These are phyloP conservation scores for Pseudoturritis turrita DNA, from an alignment of 345 rosid genomes.

Conservation along the genomic window DNA sequence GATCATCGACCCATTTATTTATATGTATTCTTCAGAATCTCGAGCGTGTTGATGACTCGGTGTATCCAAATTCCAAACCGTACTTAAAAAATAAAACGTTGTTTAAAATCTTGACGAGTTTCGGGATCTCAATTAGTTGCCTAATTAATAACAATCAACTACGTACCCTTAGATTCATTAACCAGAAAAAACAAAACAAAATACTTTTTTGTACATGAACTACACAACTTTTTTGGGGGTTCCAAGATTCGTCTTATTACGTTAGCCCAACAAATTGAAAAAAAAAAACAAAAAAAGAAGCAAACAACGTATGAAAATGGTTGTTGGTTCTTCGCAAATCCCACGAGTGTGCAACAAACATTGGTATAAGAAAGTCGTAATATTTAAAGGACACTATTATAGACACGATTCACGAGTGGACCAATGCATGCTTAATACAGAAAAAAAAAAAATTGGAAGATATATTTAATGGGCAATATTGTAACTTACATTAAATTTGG, in stretches of 20 bases:
- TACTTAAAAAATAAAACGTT: neutral
- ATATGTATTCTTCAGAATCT: too few species aligned
- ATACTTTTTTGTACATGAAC: neutral
- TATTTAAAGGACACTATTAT: neutral
- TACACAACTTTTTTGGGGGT: neutral
- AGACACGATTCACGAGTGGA: constrained; percentile 24
- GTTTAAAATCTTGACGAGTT: neutral
- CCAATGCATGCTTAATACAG: constrained; percentile 23
- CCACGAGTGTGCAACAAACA: constrained; percentile 23
- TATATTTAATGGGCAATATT: neutral
- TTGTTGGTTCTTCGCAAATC: constrained; percentile 21
- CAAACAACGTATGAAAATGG: constrained; percentile 7
- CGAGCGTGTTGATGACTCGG: neutral
- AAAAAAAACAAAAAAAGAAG: neutral
- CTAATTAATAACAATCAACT: neutral
- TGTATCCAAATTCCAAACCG: neutral
- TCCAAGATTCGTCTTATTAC: constrained; percentile 9
- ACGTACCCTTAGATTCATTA: neutral
- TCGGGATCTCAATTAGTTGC: neutral
- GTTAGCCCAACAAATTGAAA: neutral
- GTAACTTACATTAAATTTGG: neutral
- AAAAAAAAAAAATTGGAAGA: neutral
- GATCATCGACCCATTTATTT: too few species aligned
- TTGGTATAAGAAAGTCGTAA: constrained; percentile 6
- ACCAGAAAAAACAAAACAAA: neutral